These are phyloP conservation scores for Scedosporium apiospermum DNA, from an alignment of 2,329 filamentous ascomycete genomes.

Conservation along the genomic window DNA sequence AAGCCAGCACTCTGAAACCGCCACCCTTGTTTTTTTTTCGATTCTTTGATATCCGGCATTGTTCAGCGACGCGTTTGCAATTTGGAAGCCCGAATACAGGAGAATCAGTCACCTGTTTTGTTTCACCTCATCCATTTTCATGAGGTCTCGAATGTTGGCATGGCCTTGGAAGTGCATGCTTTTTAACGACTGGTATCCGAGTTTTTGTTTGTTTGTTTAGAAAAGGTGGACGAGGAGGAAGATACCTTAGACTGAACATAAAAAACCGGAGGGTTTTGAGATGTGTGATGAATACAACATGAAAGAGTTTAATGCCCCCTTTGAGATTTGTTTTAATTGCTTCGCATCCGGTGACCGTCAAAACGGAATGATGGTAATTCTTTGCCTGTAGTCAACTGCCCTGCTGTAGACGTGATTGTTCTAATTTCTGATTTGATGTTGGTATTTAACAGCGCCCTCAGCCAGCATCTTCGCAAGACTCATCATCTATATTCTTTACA, in stretches of 20 bases:
- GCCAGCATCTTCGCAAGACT: too few species aligned
- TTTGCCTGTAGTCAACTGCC: too few species aligned
- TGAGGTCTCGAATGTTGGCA: too few species aligned
- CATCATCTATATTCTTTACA: too few species aligned
- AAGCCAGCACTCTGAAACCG: background rate
- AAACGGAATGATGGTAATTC: too few species aligned
- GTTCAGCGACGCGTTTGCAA: background rate
- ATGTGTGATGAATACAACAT: background rate
- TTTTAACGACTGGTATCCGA: background rate
- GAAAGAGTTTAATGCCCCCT: background rate
- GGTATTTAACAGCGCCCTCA: too few species aligned
- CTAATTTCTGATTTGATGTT: too few species aligned
- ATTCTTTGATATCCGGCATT: background rate
- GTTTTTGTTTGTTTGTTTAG: background rate
- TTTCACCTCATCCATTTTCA: background rate
- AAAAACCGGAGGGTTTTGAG: background rate
- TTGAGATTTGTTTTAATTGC: background rate
- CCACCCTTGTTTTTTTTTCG: background rate
- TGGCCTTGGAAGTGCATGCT: background rate
- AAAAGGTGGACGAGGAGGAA: background rate
- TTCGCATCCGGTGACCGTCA: too few species aligned
- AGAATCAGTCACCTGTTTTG: background rate
- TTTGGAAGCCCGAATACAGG: background rate
- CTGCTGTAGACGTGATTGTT: too few species aligned
- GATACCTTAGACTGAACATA: background rate